phyloP scores from a whole-genome alignment of 2,329 filamentous ascomycete genomes.

The Keithomyces neogunnii region DNA sequence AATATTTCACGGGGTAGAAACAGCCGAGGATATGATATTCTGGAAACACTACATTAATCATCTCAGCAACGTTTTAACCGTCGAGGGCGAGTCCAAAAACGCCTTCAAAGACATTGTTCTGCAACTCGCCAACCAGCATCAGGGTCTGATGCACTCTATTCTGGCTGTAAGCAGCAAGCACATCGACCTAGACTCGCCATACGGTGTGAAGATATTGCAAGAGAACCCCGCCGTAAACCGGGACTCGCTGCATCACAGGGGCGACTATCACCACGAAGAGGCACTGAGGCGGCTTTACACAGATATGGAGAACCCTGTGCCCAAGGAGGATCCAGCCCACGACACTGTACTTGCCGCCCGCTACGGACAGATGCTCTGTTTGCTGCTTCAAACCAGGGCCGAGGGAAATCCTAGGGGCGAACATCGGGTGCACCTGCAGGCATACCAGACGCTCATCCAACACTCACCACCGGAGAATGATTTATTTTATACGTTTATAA shows the following conservation, averaged over 20 bases:
- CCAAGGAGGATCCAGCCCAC: constrained; percentile 34
- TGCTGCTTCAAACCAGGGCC: constrained; percentile 48
- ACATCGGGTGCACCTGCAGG: constrained; percentile 72
- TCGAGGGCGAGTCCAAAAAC: constrained; percentile 73
- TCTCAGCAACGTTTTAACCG: constrained; percentile 71
- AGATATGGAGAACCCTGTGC: constrained; percentile 33
- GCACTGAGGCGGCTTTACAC: constrained; percentile 44
- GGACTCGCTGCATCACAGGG: constrained; percentile 39
- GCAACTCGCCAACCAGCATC: constrained; percentile 70
- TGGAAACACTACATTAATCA: constrained; percentile 76
- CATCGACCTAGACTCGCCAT: constrained; percentile 50
- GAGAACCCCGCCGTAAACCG: constrained; percentile 39
- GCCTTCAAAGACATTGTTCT: constrained; percentile 80
- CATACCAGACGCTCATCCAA: constrained; percentile 64
- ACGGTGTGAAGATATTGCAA: constrained; percentile 43
- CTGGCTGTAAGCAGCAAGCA: constrained; percentile 77
- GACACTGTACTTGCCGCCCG: constrained; percentile 42
- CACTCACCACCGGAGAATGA: constrained; percentile 53
- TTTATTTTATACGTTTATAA: constrained; percentile 55
- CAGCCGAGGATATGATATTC: constrained; percentile 68
- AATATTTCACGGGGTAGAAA: constrained; percentile 76
- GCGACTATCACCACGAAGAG: constrained; percentile 46
- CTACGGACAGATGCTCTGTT: constrained; percentile 56
- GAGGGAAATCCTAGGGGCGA: constrained; percentile 53
- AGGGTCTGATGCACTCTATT: constrained; percentile 84